phyloP scores from a whole-genome alignment of 2,329 filamentous ascomycete genomes.

The Metarhizium album region DNA sequence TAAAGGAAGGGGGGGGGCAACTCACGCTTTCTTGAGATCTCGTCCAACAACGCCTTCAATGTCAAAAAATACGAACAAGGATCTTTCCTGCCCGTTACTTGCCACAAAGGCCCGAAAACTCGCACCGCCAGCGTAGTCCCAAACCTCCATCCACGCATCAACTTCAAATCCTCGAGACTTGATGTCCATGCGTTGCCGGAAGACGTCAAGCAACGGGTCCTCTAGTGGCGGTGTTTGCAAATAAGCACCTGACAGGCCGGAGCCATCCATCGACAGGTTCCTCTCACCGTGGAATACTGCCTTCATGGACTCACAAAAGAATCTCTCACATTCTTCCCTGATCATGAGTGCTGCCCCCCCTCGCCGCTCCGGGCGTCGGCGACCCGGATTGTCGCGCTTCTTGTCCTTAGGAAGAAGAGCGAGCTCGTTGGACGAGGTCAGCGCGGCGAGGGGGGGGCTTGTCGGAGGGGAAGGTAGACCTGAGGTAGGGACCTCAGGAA shows the following conservation, averaged over 20 bases:
- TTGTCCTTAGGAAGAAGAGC: conserved; percentile 49
- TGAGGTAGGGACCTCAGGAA: conserved; percentile 84
- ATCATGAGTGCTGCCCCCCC: conserved; percentile 94
- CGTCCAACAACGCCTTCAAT: conserved; percentile 53
- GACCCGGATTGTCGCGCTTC: conserved; percentile 31
- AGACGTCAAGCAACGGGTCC: conserved; percentile 29
- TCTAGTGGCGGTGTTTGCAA: conserved; percentile 44
- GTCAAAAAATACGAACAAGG: conserved; percentile 84
- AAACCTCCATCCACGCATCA: conserved; percentile 63
- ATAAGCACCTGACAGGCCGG: conserved; percentile 72
- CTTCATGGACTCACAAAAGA: conserved; percentile 95
- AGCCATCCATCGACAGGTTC: conserved; percentile 65
- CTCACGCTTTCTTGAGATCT: conserved; percentile 81
- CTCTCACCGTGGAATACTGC: conserved; percentile 94
- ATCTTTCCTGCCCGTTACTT: conserved; percentile 57
- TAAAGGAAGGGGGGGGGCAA: conserved; percentile 11
- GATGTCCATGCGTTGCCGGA: conserved; percentile 17
- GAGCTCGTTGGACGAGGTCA: conserved; percentile 58
- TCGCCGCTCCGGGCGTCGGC: conserved; percentile 41
- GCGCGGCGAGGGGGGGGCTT: conserved; percentile 81
- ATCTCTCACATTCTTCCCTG: conserved; percentile 99
- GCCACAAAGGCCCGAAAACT: conserved; percentile 81
- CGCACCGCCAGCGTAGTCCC: conserved; percentile 75
- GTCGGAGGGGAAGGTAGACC: conserved; percentile 73
- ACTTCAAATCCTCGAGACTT: conserved; percentile 27